phyloP scores from a whole-genome alignment of 306 rosid species.

The Sphenostylis stenocarpa region DNA sequence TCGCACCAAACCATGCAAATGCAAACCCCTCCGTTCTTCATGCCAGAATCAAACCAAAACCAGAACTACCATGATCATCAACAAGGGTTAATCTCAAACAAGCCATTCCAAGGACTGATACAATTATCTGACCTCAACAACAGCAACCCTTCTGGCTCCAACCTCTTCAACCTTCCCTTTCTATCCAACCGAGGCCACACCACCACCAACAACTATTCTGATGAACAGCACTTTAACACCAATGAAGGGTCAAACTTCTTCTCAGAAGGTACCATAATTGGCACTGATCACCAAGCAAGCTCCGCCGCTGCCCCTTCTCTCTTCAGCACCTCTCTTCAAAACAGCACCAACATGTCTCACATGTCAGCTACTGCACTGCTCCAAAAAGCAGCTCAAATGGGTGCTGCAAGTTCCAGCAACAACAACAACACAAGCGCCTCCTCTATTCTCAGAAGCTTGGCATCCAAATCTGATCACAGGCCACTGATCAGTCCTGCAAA shows the following conservation, averaged over 20 bases:
- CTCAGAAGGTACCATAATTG: constrained; percentile 8
- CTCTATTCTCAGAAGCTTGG: constrained; percentile 61
- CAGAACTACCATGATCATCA: constrained; percentile 36
- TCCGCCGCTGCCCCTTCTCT: constrained; percentile 44
- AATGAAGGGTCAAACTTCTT: constrained; percentile 35
- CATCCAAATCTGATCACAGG: constrained; percentile 18
- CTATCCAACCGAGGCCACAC: background rate
- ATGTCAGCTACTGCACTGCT: constrained; percentile 85
- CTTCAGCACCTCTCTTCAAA: constrained; percentile 37
- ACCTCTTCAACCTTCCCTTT: constrained; percentile 34
- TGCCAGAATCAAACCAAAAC: constrained; percentile 33
- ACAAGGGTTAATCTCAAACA: constrained; percentile 34
- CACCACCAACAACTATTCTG: background rate
- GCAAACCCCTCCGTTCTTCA: constrained; percentile 8
- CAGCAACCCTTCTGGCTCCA: constrained; percentile 12
- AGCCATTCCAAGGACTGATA: constrained; percentile 53
- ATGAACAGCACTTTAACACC: constrained; percentile 14
- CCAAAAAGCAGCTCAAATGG: constrained; percentile 77
- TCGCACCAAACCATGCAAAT: constrained; percentile 2
- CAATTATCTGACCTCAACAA: constrained; percentile 48
- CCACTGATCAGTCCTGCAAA: background rate
- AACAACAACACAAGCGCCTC: constrained; percentile 26
- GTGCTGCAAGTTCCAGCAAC: constrained; percentile 47
- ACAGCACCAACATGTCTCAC: constrained; percentile 36
- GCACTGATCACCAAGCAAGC: constrained; percentile 11